Conservation (phyloP, 176 grass and related monocot species). For the Raddia distichophylla region DNA sequence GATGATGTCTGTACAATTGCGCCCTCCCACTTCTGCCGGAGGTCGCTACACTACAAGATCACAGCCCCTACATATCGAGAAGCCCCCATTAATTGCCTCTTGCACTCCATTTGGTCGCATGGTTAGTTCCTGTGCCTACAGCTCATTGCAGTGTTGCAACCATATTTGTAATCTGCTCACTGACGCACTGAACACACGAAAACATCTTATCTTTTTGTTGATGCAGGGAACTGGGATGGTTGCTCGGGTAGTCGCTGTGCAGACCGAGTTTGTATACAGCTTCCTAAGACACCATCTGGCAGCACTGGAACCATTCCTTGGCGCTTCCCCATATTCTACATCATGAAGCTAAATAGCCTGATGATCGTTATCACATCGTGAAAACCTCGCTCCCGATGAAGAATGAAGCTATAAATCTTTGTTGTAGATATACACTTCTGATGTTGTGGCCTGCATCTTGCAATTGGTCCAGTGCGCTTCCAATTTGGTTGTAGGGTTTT, state of each 20-base stretch:
- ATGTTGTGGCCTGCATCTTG: not conserved
- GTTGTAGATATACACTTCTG: not conserved
- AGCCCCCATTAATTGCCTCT: constrained; percentile 66
- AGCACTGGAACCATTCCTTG: constrained; percentile 60
- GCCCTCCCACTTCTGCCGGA: constrained; percentile 38
- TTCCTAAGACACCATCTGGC: constrained; percentile 73
- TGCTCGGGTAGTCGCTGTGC: constrained; percentile 58
- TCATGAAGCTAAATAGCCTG: constrained; percentile 39
- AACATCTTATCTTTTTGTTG: not conserved
- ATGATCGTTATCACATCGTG: not conserved
- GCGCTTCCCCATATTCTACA: constrained; percentile 62
- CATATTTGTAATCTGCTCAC: not conserved
- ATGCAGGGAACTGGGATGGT: constrained; percentile 68
- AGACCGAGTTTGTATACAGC: constrained; percentile 64
- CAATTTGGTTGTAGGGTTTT: too few relatives aligned
- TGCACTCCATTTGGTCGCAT: constrained; percentile 72
- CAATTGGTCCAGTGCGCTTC: not conserved
- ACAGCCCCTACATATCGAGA: constrained; percentile 38
- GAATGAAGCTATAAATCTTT: not conserved
- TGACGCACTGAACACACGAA: not conserved
- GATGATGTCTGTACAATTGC: constrained; percentile 68
- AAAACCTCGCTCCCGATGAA: not conserved
- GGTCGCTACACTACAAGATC: constrained; percentile 37
- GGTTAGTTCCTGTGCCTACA: constrained; percentile 39
- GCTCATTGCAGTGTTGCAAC: not conserved